A percentile compares a stretch with the other conserved stretches of the same genome.
Conservation (phyloP, 257 asterid genomes). For the Penstemon davidsonii region DNA sequence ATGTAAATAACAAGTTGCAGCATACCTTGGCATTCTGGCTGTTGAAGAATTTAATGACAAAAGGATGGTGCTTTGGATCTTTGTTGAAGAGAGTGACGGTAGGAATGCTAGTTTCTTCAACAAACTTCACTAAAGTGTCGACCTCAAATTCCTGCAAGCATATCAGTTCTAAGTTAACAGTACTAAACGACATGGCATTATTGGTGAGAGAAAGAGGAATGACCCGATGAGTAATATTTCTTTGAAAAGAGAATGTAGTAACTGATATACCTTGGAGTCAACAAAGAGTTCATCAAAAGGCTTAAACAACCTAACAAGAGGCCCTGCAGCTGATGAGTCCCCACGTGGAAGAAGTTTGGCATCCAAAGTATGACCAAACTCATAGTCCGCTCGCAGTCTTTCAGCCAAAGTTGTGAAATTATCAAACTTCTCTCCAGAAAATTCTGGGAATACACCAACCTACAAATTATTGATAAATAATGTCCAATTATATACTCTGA, state of each 20-base stretch:
- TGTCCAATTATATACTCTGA: conserved; percentile 2
- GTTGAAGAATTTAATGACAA: conserved; percentile 69
- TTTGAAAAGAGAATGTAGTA: not conserved
- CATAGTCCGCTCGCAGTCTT: conserved; percentile 81
- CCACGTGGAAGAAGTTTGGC: conserved; percentile 87
- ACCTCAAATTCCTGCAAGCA: conserved; percentile 78
- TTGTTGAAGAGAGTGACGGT: conserved; percentile 75
- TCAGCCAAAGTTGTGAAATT: conserved; percentile 79
- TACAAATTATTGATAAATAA: conserved; percentile 27
- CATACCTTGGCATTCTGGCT: conserved; percentile 64
- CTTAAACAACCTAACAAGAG: conserved; percentile 80
- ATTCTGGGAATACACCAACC: conserved; percentile 92
- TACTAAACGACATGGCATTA: conserved; percentile 7
- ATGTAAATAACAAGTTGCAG: conserved; percentile 1
- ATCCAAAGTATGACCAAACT: conserved; percentile 68
- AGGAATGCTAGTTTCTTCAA: conserved; percentile 77
- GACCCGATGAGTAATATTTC: not conserved
- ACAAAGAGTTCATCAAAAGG: conserved; percentile 91
- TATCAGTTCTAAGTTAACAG: conserved; percentile 19
- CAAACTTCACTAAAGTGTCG: conserved; percentile 69
- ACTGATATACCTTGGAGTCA: conserved; percentile 59
- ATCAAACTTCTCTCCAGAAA: conserved; percentile 84
- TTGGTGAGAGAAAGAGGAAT: conserved; percentile 5
- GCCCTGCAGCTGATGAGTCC: conserved; percentile 71
- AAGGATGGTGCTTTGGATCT: conserved; percentile 81